phyloP scores from a whole-genome alignment of 805 yeast species.

The Ogataea methylovora region DNA sequence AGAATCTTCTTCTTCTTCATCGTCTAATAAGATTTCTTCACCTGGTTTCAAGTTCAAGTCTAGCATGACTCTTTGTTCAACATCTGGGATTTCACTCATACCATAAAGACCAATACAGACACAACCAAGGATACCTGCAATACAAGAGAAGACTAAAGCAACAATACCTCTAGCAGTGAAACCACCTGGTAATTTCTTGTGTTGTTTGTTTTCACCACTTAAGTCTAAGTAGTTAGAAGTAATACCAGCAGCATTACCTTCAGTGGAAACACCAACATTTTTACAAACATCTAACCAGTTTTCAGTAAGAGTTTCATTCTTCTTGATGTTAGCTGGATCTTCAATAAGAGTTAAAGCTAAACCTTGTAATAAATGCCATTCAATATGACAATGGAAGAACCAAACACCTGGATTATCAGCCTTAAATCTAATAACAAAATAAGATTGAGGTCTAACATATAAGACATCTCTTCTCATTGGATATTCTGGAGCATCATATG shows the following conservation, averaged over 20 bases:
- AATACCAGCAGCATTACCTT: constrained; percentile 92
- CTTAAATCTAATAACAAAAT: constrained; percentile 77
- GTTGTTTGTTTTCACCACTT: constrained; percentile 69
- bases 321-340: constrained; percentile 69
- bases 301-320: constrained; percentile 53
- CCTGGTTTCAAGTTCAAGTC: constrained; percentile 43
- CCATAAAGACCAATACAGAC: constrained; percentile 76
- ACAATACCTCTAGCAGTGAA: constrained; percentile 95
- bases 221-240: constrained; percentile 55
- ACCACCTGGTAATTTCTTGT: constrained; percentile 63
- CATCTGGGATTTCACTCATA: constrained; percentile 67
- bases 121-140: constrained; percentile 82
- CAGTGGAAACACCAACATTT: constrained; percentile 39
- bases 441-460: constrained; percentile 75
- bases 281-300: constrained; percentile 56
- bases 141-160: constrained; percentile 83
- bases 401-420: constrained; percentile 98
- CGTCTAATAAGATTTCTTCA: constrained; percentile 4
- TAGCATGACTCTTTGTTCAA: constrained; percentile 54
- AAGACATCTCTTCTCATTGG: constrained; percentile 85
- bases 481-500: constrained; percentile 52
- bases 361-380: constrained; percentile 97
- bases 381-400: constrained; percentile 98
- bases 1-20: constrained; percentile 6
- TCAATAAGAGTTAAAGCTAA: constrained; percentile 75